phyloP scores from a whole-genome alignment of 805 yeast genomes.

The Candida lessepsii region DNA sequence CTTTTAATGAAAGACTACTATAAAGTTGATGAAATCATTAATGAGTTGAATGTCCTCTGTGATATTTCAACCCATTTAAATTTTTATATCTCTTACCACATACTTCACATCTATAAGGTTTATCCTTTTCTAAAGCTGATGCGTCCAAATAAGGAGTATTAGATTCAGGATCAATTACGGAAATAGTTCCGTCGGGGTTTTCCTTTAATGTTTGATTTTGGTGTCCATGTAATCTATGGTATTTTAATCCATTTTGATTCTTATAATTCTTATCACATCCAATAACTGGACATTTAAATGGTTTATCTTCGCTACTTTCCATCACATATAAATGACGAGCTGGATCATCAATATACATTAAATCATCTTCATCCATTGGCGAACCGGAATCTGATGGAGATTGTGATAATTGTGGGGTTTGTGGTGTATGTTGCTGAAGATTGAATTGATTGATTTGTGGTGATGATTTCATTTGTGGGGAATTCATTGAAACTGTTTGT shows the following conservation, averaged over 20 bases:
- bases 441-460: slow-evolving; percentile 5
- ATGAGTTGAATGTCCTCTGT: slow-evolving; percentile 97
- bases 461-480: slow-evolving; percentile 8
- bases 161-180: slow-evolving; percentile 87
- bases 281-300: slow-evolving; percentile 95
- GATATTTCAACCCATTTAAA: slow-evolving; percentile 93
- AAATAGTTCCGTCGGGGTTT: slow-evolving; percentile 89
- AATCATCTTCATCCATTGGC: slow-evolving; percentile 51
- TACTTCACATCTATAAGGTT: slow-evolving; percentile 97
- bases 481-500: slow-evolving; percentile 1
- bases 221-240: slow-evolving; percentile 94
- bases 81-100: slow-evolving; percentile 97
- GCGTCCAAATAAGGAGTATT: slow-evolving; percentile 92
- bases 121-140: slow-evolving; percentile 93
- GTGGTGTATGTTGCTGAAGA: slow-evolving; percentile 17
- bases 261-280: slow-evolving; percentile 98
- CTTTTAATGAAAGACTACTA: slow-evolving; percentile 1
- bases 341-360: slow-evolving; percentile 92
- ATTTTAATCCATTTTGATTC: slow-evolving; percentile 95
- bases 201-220: slow-evolving; percentile 90
- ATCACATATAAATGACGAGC: slow-evolving; percentile 91
- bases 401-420: slow-evolving; percentile 17
- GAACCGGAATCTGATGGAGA: slow-evolving; percentile 20
- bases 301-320: slow-evolving; percentile 89
- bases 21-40: slow-evolving; percentile 25